Evolutionary conservation across 2,329 filamentous ascomycete species (phyloP).

Genomic region (Allantophomopsis cytisporea): DNA sequence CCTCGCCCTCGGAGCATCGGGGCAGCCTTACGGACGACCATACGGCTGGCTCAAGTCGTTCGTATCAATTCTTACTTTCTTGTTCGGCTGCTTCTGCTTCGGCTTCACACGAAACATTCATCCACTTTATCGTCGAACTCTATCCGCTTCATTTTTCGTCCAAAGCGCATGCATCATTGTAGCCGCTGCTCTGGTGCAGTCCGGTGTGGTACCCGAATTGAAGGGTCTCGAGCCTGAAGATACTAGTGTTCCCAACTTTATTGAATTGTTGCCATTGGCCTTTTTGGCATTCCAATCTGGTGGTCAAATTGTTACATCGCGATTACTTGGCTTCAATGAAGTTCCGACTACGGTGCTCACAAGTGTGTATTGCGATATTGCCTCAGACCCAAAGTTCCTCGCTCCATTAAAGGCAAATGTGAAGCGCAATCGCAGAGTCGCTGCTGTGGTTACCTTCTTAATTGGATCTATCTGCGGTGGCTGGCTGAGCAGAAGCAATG

Average conservation of each 20-base stretch:
- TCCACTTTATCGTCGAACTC: constrained; percentile 24
- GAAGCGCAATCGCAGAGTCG: constrained; percentile 36
- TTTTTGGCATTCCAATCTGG: constrained; percentile 57
- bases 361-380: constrained; percentile 70
- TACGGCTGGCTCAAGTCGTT: constrained; percentile 38
- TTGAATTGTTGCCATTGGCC: constrained; percentile 28
- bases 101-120: constrained; percentile 21
- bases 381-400: constrained; percentile 47
- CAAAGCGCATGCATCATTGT: constrained; percentile 36
- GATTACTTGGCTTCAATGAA: constrained; percentile 54
- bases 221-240: constrained; percentile 13
- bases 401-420: constrained; percentile 24
- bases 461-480: constrained; percentile 39
- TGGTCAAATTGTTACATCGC: constrained; percentile 64
- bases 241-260: constrained; percentile 19
- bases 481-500: constrained; percentile 33
- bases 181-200: constrained; percentile 36
- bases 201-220: constrained; percentile 29
- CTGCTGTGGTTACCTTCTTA: constrained; percentile 35
- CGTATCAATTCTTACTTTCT: constrained; percentile 37
- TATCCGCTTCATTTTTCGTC: constrained; percentile 33
- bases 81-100: constrained; percentile 35
- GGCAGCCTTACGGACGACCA: constrained; percentile 30
- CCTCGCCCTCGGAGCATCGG: constrained; percentile 41
- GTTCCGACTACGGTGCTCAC: constrained; percentile 71